These are phyloP conservation scores for Globisporangium iwayamae DNA, from an alignment of 352 stramenopile species.

Conservation along the genomic window DNA sequence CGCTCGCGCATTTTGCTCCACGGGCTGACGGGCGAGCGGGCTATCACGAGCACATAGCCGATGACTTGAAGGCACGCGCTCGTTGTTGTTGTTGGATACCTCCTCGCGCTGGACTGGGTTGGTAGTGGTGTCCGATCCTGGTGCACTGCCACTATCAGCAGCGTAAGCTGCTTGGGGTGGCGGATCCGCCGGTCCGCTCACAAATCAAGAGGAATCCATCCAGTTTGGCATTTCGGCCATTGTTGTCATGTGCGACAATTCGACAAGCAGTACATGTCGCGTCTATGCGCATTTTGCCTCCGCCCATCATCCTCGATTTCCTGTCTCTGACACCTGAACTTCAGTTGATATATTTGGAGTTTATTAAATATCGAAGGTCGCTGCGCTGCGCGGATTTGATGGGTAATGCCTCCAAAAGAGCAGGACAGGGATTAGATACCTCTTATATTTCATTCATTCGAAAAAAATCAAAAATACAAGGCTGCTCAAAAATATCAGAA, in stretches of 20 bases:
- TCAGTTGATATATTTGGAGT: slow-evolving; percentile 10
- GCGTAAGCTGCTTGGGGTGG: too few species aligned
- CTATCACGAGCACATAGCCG: neutral
- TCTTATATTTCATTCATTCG: too few species aligned
- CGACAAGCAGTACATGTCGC: slow-evolving; percentile 1
- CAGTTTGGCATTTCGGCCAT: neutral
- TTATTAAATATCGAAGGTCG: neutral
- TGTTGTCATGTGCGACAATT: slow-evolving; percentile 1
- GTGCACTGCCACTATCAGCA: too few species aligned
- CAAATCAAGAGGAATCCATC: slow-evolving; percentile 1
- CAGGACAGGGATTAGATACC: neutral
- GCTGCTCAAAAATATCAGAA: neutral
- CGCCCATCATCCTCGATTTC: neutral
- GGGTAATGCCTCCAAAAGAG: neutral
- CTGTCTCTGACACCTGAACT: neutral
- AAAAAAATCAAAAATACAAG: too few species aligned
- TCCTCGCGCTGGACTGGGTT: neutral
- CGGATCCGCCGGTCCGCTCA: too few species aligned
- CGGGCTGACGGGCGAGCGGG: too few species aligned
- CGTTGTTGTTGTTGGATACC: slow-evolving; percentile 4
- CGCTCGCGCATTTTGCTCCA: neutral
- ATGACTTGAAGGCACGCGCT: slow-evolving; percentile 1
- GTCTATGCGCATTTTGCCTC: neutral
- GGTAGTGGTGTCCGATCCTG: too few species aligned
- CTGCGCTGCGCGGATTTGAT: neutral